Base-by-base conservation (phyloP, 202 grass and related monocot genomes). In the Elaeis oleifera region DNA sequence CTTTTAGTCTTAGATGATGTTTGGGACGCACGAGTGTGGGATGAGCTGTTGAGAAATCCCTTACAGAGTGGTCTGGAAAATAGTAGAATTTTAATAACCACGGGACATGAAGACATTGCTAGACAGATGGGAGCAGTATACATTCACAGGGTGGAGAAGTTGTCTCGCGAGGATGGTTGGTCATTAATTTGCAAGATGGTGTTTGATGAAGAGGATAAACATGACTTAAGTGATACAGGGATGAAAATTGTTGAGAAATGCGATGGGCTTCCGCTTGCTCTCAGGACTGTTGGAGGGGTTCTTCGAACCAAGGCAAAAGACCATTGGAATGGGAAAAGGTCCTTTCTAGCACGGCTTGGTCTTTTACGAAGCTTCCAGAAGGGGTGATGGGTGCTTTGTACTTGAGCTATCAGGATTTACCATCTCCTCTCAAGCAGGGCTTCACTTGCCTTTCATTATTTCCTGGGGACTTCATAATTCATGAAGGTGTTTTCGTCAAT, bases 361-460 rank as follows among this genome's bases (percentile, higher is more conserved):
- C 29, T 1, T 20, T 21, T 17, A 20, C 7, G 4, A 2, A 36
- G 28, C 29, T 61, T n/a, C 29, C 28, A 9, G 3, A 61, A 13
- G 27, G n/a, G 16, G 16, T 13, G 27, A 61, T 15, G 8, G 59
- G 6, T 3, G 15, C 59, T 3, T 9, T 61, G 2, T 44, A 44
- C 29, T 39, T 61, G 59, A 61, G 27, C 16, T 61, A 5, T 3
- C 5, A 5, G 29, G 78, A 86, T 48, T 59, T 86, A 11, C 68
- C 68, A 0, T 17, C 65, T 3, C 20, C 66, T 6, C 63, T 77
- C 1, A 80, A 67, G 51, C 77, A 56, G 52, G 79, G 84, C 53
- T 79, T 90, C 19, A 70, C 81, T 39, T 49, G 58, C 20, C 9
- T 15, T 6, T 53, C 59, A 0, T 17, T 61, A 5, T 61, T 44